Base-by-base conservation (phyloP, 495 filamentous ascomycete species). In the Daldinia bambusicola region DNA sequence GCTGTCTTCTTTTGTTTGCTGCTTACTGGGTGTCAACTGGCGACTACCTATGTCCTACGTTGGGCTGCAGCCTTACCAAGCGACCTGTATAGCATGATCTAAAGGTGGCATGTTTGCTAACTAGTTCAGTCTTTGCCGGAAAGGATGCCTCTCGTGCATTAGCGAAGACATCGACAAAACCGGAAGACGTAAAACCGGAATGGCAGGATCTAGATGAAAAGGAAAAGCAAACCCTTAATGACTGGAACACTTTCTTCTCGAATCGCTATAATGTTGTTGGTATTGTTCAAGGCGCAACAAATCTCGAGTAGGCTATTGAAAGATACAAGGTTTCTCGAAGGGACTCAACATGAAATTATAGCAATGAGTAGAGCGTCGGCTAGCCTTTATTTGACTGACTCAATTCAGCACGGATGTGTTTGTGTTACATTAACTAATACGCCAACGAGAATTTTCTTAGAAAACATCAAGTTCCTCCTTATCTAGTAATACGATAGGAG, bases 231-330 rank as follows among this genome's bases (percentile, higher is more conserved):
- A 88, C 90, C 13, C 82, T 99, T 43, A 84, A 92, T 22, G 96
- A 98, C 76, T 99, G 95, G 95, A 89, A 88, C 59, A 96, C 90
- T 3, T 99, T 97, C 82, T 99, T 98, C 82, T 90, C 89, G 73
- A 99, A 98, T 82, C 85, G 95, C 43, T 99, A 99, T 77, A 97
- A 95, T 74, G 88, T 98, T 62, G 90, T 98, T 43, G 95, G 95
- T 36, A 87, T 88, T 77, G 91, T 97, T 8, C 79, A 89, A 69
- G 85, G 85, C 34, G 85, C 85, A 9, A 84, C 83, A 13, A 89
- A 87, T 63, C 62, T 79, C 63, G 81, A 79, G 34, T 76, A 73
- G 43, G 13, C 13, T 38, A 51, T 55, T 18, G 50, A 14, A 48
- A 31, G 34, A n/a, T 14, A 4, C 6, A 20, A 14, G 37, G 14